A percentile compares a stretch with the other conserved stretches of the same genome.
These are phyloP conservation scores for Geoglossum cookeanum DNA, from an alignment of 2,329 filamentous ascomycete species.

Conservation along the genomic window DNA sequence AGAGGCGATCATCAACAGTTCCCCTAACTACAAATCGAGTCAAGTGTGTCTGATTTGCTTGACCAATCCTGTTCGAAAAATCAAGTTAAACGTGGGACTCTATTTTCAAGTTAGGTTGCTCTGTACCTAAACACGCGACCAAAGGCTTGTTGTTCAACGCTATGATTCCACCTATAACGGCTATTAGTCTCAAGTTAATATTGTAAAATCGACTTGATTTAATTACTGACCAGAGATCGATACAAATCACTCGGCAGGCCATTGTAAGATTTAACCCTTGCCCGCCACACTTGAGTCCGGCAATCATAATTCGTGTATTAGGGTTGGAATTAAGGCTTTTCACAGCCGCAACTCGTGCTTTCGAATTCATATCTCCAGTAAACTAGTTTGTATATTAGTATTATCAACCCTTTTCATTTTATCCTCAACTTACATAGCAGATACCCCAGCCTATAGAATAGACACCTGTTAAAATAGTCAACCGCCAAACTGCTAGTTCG, in stretches of 20 bases:
- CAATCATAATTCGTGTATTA: constrained; percentile 29
- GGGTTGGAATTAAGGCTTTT: constrained; percentile 3
- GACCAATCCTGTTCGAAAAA: constrained; percentile 32
- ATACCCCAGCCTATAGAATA: constrained; percentile 23
- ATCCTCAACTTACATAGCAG: constrained; percentile 18
- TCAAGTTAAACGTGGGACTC: background rate
- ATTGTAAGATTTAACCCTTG: constrained; percentile 39
- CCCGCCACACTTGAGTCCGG: constrained; percentile 37
- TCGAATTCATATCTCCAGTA: constrained; percentile 28
- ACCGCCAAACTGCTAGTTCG: background rate
- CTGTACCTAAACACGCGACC: constrained; percentile 31
- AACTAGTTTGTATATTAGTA: constrained; percentile 16
- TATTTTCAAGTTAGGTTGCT: background rate
- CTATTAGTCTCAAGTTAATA: constrained; percentile 22
- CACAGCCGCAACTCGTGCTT: constrained; percentile 19
- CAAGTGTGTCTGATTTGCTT: constrained; percentile 38
- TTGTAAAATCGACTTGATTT: constrained; percentile 20
- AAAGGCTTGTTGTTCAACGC: constrained; percentile 41
- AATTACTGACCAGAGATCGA: constrained; percentile 24
- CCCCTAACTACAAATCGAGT: constrained; percentile 35
- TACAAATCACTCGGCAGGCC: constrained; percentile 28
- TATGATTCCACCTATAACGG: constrained; percentile 36
- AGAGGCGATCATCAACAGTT: constrained; percentile 38
- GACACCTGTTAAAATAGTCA: background rate
- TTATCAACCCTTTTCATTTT: background rate